phyloP scores from a whole-genome alignment of 208 protist species.

The Zelonia costaricensis region DNA sequence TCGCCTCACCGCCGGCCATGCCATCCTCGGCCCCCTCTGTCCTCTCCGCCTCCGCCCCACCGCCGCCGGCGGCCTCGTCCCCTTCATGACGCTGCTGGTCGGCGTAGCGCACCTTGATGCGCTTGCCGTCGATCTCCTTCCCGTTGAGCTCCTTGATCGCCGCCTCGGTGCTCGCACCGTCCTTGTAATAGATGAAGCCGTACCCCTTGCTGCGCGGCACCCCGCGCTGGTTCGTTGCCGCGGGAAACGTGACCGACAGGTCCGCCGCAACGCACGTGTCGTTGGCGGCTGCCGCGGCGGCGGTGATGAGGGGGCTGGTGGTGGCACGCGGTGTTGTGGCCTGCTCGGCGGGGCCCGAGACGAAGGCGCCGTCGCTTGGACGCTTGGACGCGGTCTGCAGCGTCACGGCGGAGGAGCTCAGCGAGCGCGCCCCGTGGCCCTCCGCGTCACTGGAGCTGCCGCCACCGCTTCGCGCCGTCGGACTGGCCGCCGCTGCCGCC shows the following conservation, averaged over 20 bases:
- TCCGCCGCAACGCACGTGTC: background rate
- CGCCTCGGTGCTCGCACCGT: slow-evolving; percentile 40
- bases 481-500: too few relatives aligned
- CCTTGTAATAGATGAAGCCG: slow-evolving; percentile 80
- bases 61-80: background rate
- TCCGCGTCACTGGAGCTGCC: background rate
- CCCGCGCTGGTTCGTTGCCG: background rate
- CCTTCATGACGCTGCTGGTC: slow-evolving; percentile 41
- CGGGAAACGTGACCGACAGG: background rate
- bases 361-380: background rate
- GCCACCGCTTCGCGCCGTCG: background rate
- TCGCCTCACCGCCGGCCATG: background rate
- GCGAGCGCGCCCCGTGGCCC: too few relatives aligned
- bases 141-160: slow-evolving; percentile 67
- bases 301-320: background rate
- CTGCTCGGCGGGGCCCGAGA: too few relatives aligned
- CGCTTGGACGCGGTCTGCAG: background rate
- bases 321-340: too few relatives aligned
- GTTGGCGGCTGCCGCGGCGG: background rate
- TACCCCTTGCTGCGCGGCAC: slow-evolving; percentile 66
- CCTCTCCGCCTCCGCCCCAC: too few relatives aligned
- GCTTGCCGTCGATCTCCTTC: slow-evolving; percentile 39
- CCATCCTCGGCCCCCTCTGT: too few relatives aligned
- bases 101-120: slow-evolving; percentile 69
- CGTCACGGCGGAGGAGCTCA: background rate